Evolutionary conservation across 1,139 yeast species (phyloP).

Genomic region (Zygosaccharomyces sapae): DNA sequence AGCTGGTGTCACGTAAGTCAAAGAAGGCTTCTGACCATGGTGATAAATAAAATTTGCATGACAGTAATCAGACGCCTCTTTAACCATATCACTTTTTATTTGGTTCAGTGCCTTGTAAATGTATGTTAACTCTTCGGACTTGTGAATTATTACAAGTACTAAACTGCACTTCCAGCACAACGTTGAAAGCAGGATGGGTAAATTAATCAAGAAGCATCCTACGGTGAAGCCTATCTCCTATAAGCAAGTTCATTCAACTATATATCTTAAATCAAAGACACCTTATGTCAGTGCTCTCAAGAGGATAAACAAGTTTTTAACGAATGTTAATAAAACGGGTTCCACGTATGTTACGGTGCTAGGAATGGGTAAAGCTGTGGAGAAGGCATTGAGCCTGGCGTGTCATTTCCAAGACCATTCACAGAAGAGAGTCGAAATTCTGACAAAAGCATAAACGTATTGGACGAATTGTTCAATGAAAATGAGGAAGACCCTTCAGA

Average conservation of each 20-base stretch:
- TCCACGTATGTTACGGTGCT: conserved; percentile 47
- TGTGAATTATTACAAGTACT: neutral
- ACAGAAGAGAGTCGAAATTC: conserved; percentile 47
- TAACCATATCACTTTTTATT: neutral
- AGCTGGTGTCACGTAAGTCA: conserved; percentile 21
- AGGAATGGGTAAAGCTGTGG: conserved; percentile 69
- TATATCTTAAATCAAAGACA: conserved; percentile 54
- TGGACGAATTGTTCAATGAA: conserved; percentile 52
- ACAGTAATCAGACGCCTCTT: conserved; percentile 9
- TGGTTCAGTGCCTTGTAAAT: neutral
- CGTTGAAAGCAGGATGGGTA: conserved; percentile 5
- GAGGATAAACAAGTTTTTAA: conserved; percentile 48
- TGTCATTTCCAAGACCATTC: conserved; percentile 48
- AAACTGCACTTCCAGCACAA: neutral
- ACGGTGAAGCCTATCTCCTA: conserved; percentile 29
- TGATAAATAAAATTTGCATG: conserved; percentile 26
- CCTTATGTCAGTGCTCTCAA: conserved; percentile 63
- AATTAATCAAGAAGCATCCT: conserved; percentile 27
- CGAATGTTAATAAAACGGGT: conserved; percentile 38
- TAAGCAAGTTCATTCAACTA: conserved; percentile 42
- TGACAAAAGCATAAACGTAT: conserved; percentile 53
- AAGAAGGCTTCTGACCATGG: conserved; percentile 26
- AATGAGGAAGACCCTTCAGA: conserved; percentile 30
- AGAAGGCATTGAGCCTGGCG: conserved; percentile 51
- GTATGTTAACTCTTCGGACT: conserved; percentile 1